Conservation (phyloP, 1,139 yeast species). For the Candida sanyaensis region DNA sequence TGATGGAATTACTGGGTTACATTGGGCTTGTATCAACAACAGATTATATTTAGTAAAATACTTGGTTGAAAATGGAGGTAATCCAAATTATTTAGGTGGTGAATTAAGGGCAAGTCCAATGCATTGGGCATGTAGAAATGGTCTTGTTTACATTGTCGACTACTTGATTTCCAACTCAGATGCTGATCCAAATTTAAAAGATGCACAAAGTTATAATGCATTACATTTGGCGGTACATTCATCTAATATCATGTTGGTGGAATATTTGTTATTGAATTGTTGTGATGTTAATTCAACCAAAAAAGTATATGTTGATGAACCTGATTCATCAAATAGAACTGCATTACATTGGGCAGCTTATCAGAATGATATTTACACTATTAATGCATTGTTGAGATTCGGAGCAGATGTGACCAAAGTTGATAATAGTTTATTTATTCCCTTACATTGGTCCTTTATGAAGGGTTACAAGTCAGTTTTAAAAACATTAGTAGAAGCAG, state of each 20-base stretch:
- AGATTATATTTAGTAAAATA: slow-evolving; percentile 65
- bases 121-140: slow-evolving; percentile 95
- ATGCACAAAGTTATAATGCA: slow-evolving; percentile 81
- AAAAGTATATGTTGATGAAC: slow-evolving; percentile 58
- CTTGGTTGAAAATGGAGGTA: slow-evolving; percentile 59
- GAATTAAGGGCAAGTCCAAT: slow-evolving; percentile 84
- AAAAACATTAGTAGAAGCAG: slow-evolving; percentile 64
- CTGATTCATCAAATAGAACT: slow-evolving; percentile 75
- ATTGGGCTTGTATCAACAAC: slow-evolving; percentile 95
- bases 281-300: slow-evolving; percentile 33
- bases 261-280: slow-evolving; percentile 60
- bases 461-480: slow-evolving; percentile 73
- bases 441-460: slow-evolving; percentile 91
- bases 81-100: slow-evolving; percentile 64
- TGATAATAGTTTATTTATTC: slow-evolving; percentile 78
- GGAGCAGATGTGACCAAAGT: slow-evolving; percentile 70
- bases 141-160: slow-evolving; percentile 83
- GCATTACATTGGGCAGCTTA: slow-evolving; percentile 96
- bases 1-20: slow-evolving; percentile 79
- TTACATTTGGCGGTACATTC: slow-evolving; percentile 88
- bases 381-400: slow-evolving; percentile 68
- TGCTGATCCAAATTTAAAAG: slow-evolving; percentile 72
- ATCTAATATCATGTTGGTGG: slow-evolving; percentile 82
- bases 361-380: slow-evolving; percentile 86
- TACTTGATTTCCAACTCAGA: slow-evolving; percentile 58